Evolutionary conservation across 1,139 yeast genomes (phyloP).

Genomic region (Hemisphaericaspora xylofermentans): DNA sequence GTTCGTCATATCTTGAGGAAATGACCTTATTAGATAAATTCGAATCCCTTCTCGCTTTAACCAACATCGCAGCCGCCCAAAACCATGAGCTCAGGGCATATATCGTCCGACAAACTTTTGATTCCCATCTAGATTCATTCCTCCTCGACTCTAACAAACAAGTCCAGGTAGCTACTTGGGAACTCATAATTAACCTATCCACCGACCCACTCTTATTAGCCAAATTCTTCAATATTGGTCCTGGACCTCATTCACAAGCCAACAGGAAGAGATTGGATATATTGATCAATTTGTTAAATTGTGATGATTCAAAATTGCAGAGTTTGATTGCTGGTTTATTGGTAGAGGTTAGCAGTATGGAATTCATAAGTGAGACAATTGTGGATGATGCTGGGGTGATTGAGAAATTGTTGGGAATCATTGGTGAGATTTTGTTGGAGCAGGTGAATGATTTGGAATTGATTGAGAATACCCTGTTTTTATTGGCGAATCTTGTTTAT

Average conservation of each 20-base stretch:
- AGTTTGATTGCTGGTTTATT: conserved; percentile 44
- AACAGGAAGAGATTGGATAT: conserved; percentile 34
- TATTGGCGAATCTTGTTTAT: no score
- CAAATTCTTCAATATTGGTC: conserved; percentile 49
- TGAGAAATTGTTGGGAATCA: conserved; percentile 22
- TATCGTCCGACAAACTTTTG: conserved; percentile 37
- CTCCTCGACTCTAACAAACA: conserved; percentile 38
- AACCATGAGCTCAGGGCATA: conserved; percentile 28
- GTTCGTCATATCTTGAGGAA: conserved; percentile 26
- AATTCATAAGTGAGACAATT: conserved; percentile 39
- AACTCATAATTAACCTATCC: conserved; percentile 47
- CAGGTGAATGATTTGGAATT: conserved; percentile 33
- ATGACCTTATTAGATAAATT: conserved; percentile 39
- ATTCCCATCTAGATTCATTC: conserved; percentile 32
- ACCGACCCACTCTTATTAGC: conserved; percentile 45
- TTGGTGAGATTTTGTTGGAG: conserved; percentile 25
- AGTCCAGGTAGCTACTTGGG: conserved; percentile 49
- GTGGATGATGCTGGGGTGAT: conserved; percentile 23
- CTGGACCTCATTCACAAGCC: conserved; percentile 19
- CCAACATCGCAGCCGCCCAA: conserved; percentile 43
- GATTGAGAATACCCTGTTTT: conserved; percentile 36
- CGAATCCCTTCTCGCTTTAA: conserved; percentile 47
- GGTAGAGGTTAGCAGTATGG: conserved; percentile 50
- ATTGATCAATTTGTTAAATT: conserved; percentile 40
- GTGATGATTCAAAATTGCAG: conserved; percentile 39